These are phyloP conservation scores for Clonostachys rhizophaga DNA, from an alignment of 2,329 filamentous ascomycete genomes.

Conservation along the genomic window DNA sequence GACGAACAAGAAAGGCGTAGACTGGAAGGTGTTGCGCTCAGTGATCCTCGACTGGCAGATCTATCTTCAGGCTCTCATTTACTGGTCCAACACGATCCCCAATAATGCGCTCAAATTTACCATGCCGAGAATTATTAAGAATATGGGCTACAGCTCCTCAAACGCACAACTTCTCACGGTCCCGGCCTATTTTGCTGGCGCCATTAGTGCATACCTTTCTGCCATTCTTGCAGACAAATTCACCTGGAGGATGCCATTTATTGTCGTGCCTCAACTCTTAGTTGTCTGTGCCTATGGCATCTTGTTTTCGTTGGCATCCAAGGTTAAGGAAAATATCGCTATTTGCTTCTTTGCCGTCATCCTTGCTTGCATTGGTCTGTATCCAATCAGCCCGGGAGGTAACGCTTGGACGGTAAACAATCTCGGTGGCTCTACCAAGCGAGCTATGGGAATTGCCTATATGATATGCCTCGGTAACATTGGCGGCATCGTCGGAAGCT, in stretches of 20 bases:
- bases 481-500: conserved; percentile 6
- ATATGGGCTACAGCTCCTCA: conserved; percentile 16
- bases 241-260: conserved; percentile 59
- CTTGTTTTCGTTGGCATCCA: conserved; percentile 55
- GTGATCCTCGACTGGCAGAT: too few relatives aligned
- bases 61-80: too few relatives aligned
- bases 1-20: too few relatives aligned
- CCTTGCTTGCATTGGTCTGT: conserved; percentile 65
- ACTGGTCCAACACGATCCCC: too few relatives aligned
- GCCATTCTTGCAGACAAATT: conserved; percentile 66
- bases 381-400: conserved; percentile 35
- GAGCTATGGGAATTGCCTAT: conserved; percentile 6
- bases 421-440: conserved; percentile 5
- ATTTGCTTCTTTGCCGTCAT: conserved; percentile 65
- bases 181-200: conserved; percentile 56
- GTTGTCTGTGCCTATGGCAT: conserved; percentile 57
- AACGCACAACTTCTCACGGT: conserved; percentile 39
- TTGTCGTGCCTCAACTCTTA: conserved; percentile 54
- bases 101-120: conserved; percentile 10
- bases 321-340: conserved; percentile 31
- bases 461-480: conserved; percentile 5
- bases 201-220: conserved; percentile 55
- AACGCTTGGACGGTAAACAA: conserved; percentile 5
- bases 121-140: conserved; percentile 12
- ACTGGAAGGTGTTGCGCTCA: too few relatives aligned